These are phyloP conservation scores for Alternaria triticina DNA, from an alignment of 2,329 filamentous ascomycete genomes.

Conservation along the genomic window DNA sequence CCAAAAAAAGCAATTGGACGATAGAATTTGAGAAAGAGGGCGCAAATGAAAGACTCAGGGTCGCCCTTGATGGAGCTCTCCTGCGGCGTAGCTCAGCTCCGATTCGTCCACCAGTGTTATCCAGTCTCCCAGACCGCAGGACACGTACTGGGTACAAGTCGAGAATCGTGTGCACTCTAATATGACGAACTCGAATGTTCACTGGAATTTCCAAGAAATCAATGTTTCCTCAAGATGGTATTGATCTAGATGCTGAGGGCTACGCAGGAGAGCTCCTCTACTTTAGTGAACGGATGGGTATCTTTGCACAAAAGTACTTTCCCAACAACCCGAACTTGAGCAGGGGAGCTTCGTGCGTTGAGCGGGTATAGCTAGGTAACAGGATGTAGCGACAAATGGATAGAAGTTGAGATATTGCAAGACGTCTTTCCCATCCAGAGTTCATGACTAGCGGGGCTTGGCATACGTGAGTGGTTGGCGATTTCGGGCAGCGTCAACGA, in stretches of 20 bases:
- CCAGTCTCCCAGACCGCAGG: neutral
- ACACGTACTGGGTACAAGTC: neutral
- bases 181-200: neutral
- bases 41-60: constrained; percentile 54
- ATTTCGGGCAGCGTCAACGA: constrained; percentile 21
- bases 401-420: neutral
- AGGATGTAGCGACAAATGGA: neutral
- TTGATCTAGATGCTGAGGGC: neutral
- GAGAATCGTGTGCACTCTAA: no score
- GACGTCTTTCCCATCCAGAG: neutral
- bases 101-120: constrained; percentile 11
- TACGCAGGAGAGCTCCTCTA: neutral
- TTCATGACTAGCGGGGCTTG: constrained; percentile 19
- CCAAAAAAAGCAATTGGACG: neutral
- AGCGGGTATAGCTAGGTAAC: neutral
- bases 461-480: constrained; percentile 19
- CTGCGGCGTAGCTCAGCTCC: constrained; percentile 16
- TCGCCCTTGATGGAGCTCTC: neutral
- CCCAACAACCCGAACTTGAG: neutral
- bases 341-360: neutral
- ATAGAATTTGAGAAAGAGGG: neutral
- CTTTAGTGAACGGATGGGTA: neutral
- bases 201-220: neutral
- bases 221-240: neutral
- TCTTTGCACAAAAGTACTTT: neutral